Evolutionary conservation across 2,329 filamentous ascomycete species (phyloP), one percentile per base, ranked within the genome.

Genomic region (Podosphaera aphanis): DNA sequence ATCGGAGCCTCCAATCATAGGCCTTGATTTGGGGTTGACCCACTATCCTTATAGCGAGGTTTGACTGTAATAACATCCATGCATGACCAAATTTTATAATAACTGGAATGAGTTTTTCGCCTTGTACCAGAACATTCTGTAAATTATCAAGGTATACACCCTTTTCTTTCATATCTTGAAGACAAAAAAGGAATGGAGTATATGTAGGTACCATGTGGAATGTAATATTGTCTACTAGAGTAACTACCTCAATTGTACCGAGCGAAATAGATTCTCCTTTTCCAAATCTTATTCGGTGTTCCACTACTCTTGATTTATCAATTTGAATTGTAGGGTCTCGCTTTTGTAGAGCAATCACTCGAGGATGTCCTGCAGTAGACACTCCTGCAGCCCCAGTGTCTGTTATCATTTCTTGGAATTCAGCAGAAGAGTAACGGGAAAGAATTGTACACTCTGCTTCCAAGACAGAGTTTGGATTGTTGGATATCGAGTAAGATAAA

Each of bases 211-310:
- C 40, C 15, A 43, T 23, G 18, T 43, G 40, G 16, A 33, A 43
- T 16, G n/a, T 43, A 18, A 43, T 43, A 16, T 5, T 31, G 3
- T 2, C 25, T 16, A 43, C 20, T 16, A 15, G 40, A 21, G 20
- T 40, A 40, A 15, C 16, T 40, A 40, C 38, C 18, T 40, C 20
- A 21, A 40, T 15, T 23, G 19, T 40, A 29, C 40, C 40, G 10
- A 29, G 11, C 16, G 40, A 43, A 29, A 31, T 29, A 7, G 23
- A 13, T 13, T 43, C 23, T 15, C 23, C 40, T 43, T 43, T 43
- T 29, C 40, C 40, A 43, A 43, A 43, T 31, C 40, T 29, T 13
- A 43, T 43, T 29, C 19, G 23, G 20, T 41, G 37, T 45, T 44
- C 15, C 2, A 5, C 21, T n/a, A 20, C 43, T 27, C 21, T 42